Evolutionary conservation across 257 asterid genomes (phyloP).

Genomic region (Phtheirospermum japonicum): DNA sequence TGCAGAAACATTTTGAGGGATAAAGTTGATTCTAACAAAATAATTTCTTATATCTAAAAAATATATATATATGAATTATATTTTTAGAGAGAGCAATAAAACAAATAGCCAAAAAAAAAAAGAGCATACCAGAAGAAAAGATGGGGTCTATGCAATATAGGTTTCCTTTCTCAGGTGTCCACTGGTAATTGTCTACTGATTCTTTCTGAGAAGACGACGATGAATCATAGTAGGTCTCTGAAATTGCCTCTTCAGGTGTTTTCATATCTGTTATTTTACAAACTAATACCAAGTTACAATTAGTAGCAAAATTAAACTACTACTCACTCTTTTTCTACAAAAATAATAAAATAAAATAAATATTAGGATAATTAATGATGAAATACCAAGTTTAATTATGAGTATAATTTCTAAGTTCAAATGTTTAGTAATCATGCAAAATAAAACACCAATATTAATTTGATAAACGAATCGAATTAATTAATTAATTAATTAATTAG

Average conservation of each 20-base stretch:
- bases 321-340: background rate
- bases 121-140: conserved; percentile 42
- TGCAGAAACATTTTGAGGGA: conserved; percentile 28
- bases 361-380: no score
- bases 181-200: conserved; percentile 24
- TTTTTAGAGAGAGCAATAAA: conserved; percentile 17
- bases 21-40: conserved; percentile 27
- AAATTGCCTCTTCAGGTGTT: conserved; percentile 41
- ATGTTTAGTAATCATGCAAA: no score
- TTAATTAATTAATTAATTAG: background rate
- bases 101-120: background rate
- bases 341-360: no score
- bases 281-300: background rate
- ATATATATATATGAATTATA: background rate
- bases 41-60: background rate
- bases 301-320: background rate
- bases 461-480: no score
- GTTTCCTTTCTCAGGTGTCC: conserved; percentile 41
- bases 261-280: conserved; percentile 36
- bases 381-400: no score
- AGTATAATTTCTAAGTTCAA: no score
- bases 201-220: conserved; percentile 46
- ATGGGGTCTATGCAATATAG: conserved; percentile 43
- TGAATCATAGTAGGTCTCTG: conserved; percentile 38
- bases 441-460: no score